Evolutionary conservation across 2,329 filamentous ascomycete species (phyloP).

Genomic region (Cytospora schulzeri): DNA sequence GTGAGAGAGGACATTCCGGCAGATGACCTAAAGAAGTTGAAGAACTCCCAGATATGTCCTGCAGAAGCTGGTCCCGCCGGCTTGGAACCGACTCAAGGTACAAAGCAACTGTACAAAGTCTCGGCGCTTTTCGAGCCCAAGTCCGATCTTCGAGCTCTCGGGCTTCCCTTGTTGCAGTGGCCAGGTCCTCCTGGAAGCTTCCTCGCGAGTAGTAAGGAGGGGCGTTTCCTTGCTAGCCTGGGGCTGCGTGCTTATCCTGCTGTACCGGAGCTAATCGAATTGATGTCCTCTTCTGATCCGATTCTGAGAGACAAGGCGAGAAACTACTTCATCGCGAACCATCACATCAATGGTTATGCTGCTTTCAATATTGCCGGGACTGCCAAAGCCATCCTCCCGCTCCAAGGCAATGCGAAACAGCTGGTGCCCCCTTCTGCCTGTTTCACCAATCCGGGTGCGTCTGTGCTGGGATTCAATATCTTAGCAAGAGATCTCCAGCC

Average conservation of each 20-base stretch:
- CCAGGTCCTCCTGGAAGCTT: constrained; percentile 67
- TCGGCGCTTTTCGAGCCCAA: constrained; percentile 83
- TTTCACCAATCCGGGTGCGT: constrained; percentile 77
- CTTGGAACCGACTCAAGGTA: constrained; percentile 55
- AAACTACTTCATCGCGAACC: constrained; percentile 80
- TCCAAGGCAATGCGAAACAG: constrained; percentile 65
- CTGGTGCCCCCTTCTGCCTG: constrained; percentile 76
- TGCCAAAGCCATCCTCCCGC: constrained; percentile 67
- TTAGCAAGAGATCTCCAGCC: constrained; percentile 73
- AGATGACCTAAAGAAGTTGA: constrained; percentile 78
- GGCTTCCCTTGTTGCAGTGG: constrained; percentile 81
- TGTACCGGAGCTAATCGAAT: constrained; percentile 72
- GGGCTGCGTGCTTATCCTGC: constrained; percentile 74
- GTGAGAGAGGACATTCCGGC: constrained; percentile 85
- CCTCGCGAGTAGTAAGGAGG: constrained; percentile 68
- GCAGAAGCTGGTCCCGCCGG: constrained; percentile 66
- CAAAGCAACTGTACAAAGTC: constrained; percentile 65
- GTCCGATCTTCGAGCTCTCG: constrained; percentile 67
- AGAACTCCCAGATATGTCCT: constrained; percentile 78
- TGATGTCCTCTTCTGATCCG: constrained; percentile 68
- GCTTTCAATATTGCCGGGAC: constrained; percentile 60
- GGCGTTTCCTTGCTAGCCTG: constrained; percentile 69
- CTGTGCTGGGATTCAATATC: constrained; percentile 79
- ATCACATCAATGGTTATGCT: constrained; percentile 75
- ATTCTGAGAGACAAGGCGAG: constrained; percentile 69